Evolutionary conservation across 2,329 filamentous ascomycete genomes (phyloP), one percentile per base, ranked within the genome.

Genomic region (Akanthomyces dipterigenus): DNA sequence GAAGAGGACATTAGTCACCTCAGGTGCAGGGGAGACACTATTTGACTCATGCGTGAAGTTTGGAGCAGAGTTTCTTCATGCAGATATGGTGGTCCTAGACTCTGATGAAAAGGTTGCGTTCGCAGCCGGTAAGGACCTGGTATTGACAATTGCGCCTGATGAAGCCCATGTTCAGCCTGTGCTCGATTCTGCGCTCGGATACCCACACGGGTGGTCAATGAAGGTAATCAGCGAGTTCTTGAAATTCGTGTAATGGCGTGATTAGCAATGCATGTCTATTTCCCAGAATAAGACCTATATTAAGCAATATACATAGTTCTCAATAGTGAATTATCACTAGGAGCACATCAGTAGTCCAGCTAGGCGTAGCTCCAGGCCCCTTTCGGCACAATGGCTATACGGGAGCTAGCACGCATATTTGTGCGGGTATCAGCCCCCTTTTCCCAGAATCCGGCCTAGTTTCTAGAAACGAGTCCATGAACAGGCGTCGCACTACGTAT

Each of bases 21-120:
- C 53, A 12, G 53, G 53, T 16, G 40, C 53, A n/a, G 53, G 24
- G 3, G 53, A 55, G 53, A 55, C 53, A 9, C 42, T 55, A 20
- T 55, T 55, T 55, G 53, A 55, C 40, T 55, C 53, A 18, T 55
- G 53, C 26, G 40, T 55, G 14, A 45, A 45, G 11, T 55, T 55
- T 12, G 53, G 18, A 22, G 9, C 38, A 16, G 40, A 45, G 40
- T 40, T 55, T n/a, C 40, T 55, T 14, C 22, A 38, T 31, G 53
- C 53, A 22, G 53, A 55, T n/a, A 55, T 55, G 53, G 5, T 45
- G 9, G 53, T 55, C 20, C 26, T 55, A 18, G 53, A 45, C 26
- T 45, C 53, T 42, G 53, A 45, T n/a, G 53, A 55, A 14, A 43
- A 55, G 53, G 53, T 45, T 4, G 38, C 53, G 28, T 9, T 34